These are phyloP conservation scores for Claviceps quebecensis DNA, from an alignment of 2,329 filamentous ascomycete species.

Conservation along the genomic window DNA sequence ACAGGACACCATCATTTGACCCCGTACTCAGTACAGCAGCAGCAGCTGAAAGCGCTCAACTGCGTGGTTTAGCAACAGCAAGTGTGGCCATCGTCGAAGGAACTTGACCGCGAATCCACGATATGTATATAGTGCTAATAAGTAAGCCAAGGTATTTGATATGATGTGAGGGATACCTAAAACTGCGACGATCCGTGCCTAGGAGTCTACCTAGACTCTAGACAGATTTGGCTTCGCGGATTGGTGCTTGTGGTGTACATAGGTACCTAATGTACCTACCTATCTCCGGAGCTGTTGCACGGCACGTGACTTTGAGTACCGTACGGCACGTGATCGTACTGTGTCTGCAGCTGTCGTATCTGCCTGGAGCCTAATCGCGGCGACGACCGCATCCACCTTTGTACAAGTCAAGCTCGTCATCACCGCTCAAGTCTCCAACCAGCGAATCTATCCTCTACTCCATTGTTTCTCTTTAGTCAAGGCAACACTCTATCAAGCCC, in stretches of 20 bases:
- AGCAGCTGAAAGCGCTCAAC: not conserved
- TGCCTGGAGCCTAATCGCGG: conserved; percentile 28
- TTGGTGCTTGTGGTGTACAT: too few species aligned
- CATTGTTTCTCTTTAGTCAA: not conserved
- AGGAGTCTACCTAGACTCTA: too few species aligned
- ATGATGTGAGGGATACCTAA: too few species aligned
- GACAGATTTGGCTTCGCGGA: too few species aligned
- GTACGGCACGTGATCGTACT: not conserved
- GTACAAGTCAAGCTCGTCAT: conserved; percentile 13
- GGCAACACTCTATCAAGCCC: not conserved
- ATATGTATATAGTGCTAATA: too few species aligned
- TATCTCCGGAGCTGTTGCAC: too few species aligned
- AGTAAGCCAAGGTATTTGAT: too few species aligned
- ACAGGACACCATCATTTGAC: not conserved
- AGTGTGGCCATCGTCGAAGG: not conserved
- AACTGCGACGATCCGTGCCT: too few species aligned
- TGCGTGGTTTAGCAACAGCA: not conserved
- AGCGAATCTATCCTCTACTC: not conserved
- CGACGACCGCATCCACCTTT: conserved; percentile 13
- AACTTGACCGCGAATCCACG: not conserved
- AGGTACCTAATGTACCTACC: too few species aligned
- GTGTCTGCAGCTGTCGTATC: conserved; percentile 26
- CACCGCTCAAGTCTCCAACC: conserved; percentile 5
- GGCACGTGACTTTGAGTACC: not conserved
- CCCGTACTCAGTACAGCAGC: not conserved